These are phyloP conservation scores for Hortiboletus campestris DNA, from an alignment of 768 basidiomycete genomes.

Conservation along the genomic window DNA sequence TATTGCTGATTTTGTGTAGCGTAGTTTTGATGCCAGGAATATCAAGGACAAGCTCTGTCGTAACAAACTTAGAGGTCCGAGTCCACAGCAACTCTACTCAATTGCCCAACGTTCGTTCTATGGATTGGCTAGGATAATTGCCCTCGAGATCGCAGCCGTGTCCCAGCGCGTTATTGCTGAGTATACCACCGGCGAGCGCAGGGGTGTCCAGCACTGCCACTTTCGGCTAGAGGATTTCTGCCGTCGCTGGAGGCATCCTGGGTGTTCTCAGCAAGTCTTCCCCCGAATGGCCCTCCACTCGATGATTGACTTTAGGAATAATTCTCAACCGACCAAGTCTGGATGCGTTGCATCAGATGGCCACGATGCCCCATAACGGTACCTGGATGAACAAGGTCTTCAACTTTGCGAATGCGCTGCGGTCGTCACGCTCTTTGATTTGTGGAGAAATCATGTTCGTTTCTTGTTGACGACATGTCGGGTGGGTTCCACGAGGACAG, in stretches of 20 bases:
- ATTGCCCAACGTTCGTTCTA: not conserved
- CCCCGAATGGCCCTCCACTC: not conserved
- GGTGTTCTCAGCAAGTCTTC: not conserved
- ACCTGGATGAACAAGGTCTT: not conserved
- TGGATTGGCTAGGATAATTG: not conserved
- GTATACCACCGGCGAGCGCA: conserved; percentile 1
- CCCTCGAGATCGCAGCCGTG: not conserved
- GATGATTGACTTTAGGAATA: conserved; percentile 11
- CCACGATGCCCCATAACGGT: conserved; percentile 1
- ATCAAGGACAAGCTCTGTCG: no score
- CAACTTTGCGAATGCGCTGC: not conserved
- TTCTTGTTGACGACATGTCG: conserved; percentile 5
- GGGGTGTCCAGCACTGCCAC: not conserved
- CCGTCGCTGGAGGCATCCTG: not conserved
- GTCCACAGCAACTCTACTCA: no score
- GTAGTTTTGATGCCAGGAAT: no score
- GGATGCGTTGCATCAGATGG: conserved; percentile 7
- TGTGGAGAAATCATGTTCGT: conserved; percentile 1
- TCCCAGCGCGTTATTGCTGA: not conserved
- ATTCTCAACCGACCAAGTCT: conserved; percentile 3
- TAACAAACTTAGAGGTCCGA: no score
- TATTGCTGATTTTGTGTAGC: no score
- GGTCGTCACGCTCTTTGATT: not conserved
- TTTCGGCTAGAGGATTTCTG: conserved; percentile 13
- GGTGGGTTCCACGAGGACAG: not conserved